phyloP scores from a whole-genome alignment of 495 filamentous ascomycete genomes.

The Aspergillus baeticus region DNA sequence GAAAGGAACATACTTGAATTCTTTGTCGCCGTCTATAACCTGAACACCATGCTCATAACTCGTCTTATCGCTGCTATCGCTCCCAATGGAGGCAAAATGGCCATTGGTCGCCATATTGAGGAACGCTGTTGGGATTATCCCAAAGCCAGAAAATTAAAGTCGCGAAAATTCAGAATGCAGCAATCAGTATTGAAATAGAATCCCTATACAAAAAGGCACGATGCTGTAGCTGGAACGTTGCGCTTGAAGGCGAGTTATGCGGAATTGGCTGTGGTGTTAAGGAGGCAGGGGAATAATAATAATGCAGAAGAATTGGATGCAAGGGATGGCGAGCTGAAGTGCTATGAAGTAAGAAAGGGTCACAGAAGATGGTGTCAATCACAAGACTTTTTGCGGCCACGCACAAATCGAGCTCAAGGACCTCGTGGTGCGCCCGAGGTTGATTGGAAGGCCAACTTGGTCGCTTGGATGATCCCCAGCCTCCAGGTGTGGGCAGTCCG shows the following conservation, averaged over 20 bases:
- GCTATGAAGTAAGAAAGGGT: constrained; percentile 12
- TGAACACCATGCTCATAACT: constrained; percentile 90
- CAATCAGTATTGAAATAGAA: background rate
- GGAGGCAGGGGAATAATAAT: constrained; percentile 13
- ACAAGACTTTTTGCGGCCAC: constrained; percentile 19
- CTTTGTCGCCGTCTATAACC: constrained; percentile 92
- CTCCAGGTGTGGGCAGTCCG: constrained; percentile 1
- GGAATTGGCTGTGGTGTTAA: constrained; percentile 19
- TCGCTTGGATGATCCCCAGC: constrained; percentile 12
- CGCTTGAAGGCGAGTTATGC: constrained; percentile 16
- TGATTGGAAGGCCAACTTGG: constrained; percentile 8
- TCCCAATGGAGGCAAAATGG: constrained; percentile 80
- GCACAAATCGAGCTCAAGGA: background rate
- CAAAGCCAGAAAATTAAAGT: constrained; percentile 5
- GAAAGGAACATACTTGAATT: constrained; percentile 75
- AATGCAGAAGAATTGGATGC: constrained; percentile 4
- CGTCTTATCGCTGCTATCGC: constrained; percentile 57
- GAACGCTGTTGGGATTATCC: constrained; percentile 46
- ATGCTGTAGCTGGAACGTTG: background rate
- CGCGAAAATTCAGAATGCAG: background rate
- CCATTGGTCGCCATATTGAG: constrained; percentile 74
- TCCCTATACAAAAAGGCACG: background rate
- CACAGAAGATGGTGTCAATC: constrained; percentile 16
- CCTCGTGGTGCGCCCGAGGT: constrained; percentile 17
- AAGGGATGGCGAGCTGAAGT: constrained; percentile 9